phyloP scores from a whole-genome alignment of 257 asterid species.

The Ehretia macrophylla region DNA sequence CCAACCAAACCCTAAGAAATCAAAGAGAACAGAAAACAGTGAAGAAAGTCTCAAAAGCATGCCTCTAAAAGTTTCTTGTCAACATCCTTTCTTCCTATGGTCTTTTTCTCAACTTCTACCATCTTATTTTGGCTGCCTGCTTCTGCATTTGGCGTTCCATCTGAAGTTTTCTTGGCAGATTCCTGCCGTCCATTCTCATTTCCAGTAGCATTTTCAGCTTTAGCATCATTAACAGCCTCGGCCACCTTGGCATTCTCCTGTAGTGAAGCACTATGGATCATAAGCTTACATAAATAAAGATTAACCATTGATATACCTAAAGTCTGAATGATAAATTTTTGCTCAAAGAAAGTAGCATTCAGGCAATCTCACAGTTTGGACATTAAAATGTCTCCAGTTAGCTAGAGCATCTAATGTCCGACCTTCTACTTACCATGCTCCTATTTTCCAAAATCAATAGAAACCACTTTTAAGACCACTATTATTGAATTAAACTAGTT shows the following conservation, averaged over 20 bases:
- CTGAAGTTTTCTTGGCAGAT: slow-evolving; percentile 26
- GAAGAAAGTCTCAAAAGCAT: slow-evolving; percentile 16
- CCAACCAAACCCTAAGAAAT: background rate
- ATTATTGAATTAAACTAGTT: no score
- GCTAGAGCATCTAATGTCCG: no score
- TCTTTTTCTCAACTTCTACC: slow-evolving; percentile 37
- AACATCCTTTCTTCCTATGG: slow-evolving; percentile 26
- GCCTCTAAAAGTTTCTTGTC: slow-evolving; percentile 80
- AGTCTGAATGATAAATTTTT: background rate
- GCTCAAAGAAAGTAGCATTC: background rate
- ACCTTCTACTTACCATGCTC: no score
- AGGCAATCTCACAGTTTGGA: no score
- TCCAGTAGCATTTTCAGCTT: slow-evolving; percentile 23
- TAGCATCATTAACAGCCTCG: slow-evolving; percentile 28
- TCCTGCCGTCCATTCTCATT: slow-evolving; percentile 29
- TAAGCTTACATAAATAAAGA: background rate
- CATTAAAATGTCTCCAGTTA: no score
- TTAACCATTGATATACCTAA: background rate
- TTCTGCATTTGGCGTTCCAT: slow-evolving; percentile 19
- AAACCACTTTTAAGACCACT: no score
- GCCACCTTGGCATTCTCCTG: slow-evolving; percentile 42
- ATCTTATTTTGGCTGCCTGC: slow-evolving; percentile 36
- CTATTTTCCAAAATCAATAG: no score
- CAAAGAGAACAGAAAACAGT: background rate
- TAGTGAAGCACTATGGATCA: slow-evolving; percentile 11